These are phyloP conservation scores for Kondoa subrosea DNA, from an alignment of 768 basidiomycete species.

Conservation along the genomic window DNA sequence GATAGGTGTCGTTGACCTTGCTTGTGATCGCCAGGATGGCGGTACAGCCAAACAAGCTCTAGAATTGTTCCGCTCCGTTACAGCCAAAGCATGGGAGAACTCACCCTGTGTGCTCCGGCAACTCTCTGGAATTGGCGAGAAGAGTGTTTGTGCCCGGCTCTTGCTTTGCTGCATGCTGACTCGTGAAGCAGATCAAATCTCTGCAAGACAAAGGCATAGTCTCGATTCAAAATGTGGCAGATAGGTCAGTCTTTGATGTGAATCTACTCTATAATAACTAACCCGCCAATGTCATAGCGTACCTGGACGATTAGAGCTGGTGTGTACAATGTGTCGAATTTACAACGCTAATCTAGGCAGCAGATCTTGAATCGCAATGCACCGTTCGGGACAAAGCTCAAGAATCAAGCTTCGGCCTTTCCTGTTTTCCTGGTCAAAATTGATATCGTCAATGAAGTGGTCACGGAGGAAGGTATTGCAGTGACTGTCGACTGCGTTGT, in stretches of 20 bases:
- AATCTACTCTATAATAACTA: too few species aligned
- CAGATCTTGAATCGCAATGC: slow-evolving; percentile 20
- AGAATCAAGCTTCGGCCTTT: slow-evolving; percentile 12
- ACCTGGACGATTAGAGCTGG: neutral
- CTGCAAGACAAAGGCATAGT: slow-evolving; percentile 18
- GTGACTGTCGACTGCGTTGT: slow-evolving; percentile 11
- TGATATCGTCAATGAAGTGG: slow-evolving; percentile 2
- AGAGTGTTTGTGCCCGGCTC: slow-evolving; percentile 28
- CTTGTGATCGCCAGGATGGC: slow-evolving; percentile 49
- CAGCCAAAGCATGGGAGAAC: slow-evolving; percentile 83
- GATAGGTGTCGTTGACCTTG: slow-evolving; percentile 61
- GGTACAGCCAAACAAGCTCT: slow-evolving; percentile 53
- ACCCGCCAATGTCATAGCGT: slow-evolving; percentile 9
- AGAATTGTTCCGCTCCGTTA: slow-evolving; percentile 58
- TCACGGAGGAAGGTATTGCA: slow-evolving; percentile 13
- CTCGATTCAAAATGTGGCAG: slow-evolving; percentile 18
- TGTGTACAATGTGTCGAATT: slow-evolving; percentile 3
- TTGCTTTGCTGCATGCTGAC: neutral
- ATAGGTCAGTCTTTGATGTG: neutral
- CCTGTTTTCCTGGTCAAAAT: slow-evolving; percentile 18
- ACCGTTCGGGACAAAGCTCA: slow-evolving; percentile 17
- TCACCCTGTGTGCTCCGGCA: slow-evolving; percentile 67
- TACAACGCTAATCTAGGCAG: slow-evolving; percentile 5
- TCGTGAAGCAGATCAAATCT: slow-evolving; percentile 4
- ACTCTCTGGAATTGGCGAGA: slow-evolving; percentile 76